phyloP scores from a whole-genome alignment of 305 asterid species.

The Fraxinus paxiana region DNA sequence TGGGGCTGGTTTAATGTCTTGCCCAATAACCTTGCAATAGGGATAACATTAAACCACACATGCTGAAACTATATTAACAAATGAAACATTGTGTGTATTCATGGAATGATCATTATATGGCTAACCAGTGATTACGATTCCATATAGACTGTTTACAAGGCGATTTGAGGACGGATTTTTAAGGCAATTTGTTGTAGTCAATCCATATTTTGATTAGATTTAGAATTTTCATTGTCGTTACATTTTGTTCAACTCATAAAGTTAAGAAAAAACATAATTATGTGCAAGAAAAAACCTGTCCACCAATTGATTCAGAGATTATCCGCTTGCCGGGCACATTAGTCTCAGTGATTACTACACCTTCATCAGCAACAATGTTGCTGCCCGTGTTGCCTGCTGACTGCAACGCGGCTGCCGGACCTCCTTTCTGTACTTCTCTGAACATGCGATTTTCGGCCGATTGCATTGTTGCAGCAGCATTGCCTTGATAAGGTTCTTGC shows the following conservation, averaged over 20 bases:
- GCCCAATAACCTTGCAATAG: conserved; percentile 23
- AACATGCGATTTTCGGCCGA: neutral
- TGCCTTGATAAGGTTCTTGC: conserved; percentile 17
- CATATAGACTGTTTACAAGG: neutral
- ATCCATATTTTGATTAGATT: neutral
- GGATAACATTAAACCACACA: neutral
- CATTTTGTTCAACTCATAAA: neutral
- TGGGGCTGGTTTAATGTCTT: conserved; percentile 23
- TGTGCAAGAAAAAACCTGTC: conserved; percentile 13
- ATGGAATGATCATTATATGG: neutral
- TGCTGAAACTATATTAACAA: neutral
- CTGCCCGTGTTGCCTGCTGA: neutral
- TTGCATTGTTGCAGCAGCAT: neutral
- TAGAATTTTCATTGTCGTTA: neutral
- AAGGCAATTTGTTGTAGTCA: neutral
- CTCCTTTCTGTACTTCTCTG: neutral
- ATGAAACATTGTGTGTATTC: neutral
- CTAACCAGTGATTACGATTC: neutral
- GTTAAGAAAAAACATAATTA: neutral
- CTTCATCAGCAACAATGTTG: conserved; percentile 7
- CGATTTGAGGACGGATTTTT: neutral
- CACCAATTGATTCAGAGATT: conserved; percentile 15
- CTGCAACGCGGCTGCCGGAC: neutral
- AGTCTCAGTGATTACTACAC: conserved; percentile 23
- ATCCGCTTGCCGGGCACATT: conserved; percentile 2